Evolutionary conservation across 805 yeast genomes (phyloP).

Genomic region (Myxozyma geophila): DNA sequence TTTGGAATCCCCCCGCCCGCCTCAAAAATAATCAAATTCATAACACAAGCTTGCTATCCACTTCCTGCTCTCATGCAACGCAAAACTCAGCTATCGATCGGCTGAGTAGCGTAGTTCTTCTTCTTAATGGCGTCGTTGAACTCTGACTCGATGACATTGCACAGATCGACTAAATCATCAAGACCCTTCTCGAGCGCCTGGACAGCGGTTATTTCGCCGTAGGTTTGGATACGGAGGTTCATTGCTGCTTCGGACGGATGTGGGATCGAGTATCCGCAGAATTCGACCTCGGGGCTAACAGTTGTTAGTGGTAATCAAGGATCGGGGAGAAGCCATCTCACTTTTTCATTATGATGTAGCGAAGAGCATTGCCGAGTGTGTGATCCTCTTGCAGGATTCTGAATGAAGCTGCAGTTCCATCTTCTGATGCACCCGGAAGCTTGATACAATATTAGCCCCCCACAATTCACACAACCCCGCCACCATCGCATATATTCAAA

Average conservation of each 20-base stretch:
- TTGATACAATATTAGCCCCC: slow-evolving; percentile 17
- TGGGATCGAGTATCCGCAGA: slow-evolving; percentile 97
- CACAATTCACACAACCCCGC: not conserved
- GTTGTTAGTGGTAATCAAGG: not conserved
- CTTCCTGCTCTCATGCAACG: not conserved
- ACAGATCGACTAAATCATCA: slow-evolving; percentile 78
- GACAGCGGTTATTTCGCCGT: slow-evolving; percentile 80
- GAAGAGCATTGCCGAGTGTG: slow-evolving; percentile 90
- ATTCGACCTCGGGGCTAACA: slow-evolving; percentile 83
- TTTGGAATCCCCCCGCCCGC: not conserved
- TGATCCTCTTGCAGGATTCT: slow-evolving; percentile 94
- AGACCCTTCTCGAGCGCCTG: slow-evolving; percentile 93
- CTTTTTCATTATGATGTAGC: slow-evolving; percentile 95
- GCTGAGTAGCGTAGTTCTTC: slow-evolving; percentile 48
- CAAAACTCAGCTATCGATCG: not conserved
- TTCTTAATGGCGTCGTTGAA: slow-evolving; percentile 71
- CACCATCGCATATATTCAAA: not conserved
- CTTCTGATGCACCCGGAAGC: slow-evolving; percentile 88
- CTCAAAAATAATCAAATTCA: not conserved
- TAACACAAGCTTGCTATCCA: not conserved
- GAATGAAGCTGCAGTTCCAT: slow-evolving; percentile 93
- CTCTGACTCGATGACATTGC: slow-evolving; percentile 79
- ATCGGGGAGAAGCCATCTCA: slow-evolving; percentile 14
- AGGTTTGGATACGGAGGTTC: slow-evolving; percentile 92
- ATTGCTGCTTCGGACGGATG: slow-evolving; percentile 93